Evolutionary conservation across 2,329 filamentous ascomycete genomes (phyloP), one percentile per base, ranked within the genome.

Genomic region (Cladosporium sp.): DNA sequence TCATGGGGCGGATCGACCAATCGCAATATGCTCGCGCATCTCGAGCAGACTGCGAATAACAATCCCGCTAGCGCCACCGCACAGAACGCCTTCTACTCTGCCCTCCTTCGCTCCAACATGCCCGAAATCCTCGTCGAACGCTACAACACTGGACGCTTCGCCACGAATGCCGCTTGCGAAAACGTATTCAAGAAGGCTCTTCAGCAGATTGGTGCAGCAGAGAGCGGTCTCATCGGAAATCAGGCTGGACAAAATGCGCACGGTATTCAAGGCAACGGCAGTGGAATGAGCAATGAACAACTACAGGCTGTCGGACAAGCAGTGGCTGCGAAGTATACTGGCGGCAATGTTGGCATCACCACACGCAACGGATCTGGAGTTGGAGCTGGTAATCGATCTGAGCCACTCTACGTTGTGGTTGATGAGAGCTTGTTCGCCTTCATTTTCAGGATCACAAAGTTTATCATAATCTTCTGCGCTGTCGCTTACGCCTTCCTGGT

Each of bases 351-450:
- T 59, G 82, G 85, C 20, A 75, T 78, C 57, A 75, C 77, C 9
- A 24, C 34, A 20, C 72, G 73, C 32, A 39, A 39, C 17, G 24
- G 42, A 12, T 77, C 77, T 56, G 85, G 86, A 36, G 77, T 77
- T 56, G 85, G 86, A 37, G 84, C 83, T 49, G 91, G 91, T 34
- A 83, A 81, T 25, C 95, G 92, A 74, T 86, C 87, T 36, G 85
- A 89, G 47, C 93, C 93, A n/a, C 83, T 99, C 25, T 92, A 97
- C 70, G 94, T 99, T 40, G 89, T 97, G 12, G 91, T 99, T 5
- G 92, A 97, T 67, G 94, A 99, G 73, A 91, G 90, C 15, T 80
- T 89, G 53, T 86, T 89, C 56, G 86, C 83, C 62, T 82, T 83
- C 32, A 80, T 97, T 60, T 96, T 97, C 76, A 90, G 91, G 71